A percentile compares a stretch with the other conserved stretches of the same genome.
Evolutionary conservation across 306 rosid genomes (phyloP).

Genomic region (Lathyrus oleraceus): DNA sequence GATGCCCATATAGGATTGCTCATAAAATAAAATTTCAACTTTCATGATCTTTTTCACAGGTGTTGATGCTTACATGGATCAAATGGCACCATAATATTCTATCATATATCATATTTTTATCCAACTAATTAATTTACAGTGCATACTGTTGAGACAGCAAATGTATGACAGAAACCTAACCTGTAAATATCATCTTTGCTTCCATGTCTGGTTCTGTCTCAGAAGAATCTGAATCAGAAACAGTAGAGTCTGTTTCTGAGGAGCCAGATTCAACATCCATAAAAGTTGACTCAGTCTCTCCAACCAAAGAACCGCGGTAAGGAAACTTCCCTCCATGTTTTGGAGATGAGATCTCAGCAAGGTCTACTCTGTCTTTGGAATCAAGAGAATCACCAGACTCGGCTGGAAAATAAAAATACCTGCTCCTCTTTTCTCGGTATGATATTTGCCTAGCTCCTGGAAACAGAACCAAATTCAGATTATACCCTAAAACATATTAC

Average conservation of each 20-base stretch:
- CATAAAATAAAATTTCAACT: background rate
- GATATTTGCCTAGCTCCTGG: conserved; percentile 60
- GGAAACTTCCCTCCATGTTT: conserved; percentile 42
- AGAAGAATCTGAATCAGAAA: conserved; percentile 67
- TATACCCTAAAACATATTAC: conserved; percentile 34
- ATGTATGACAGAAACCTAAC: conserved; percentile 41
- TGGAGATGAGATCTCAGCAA: conserved; percentile 52
- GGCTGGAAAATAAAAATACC: conserved; percentile 51
- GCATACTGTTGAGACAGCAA: background rate
- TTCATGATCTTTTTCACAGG: background rate
- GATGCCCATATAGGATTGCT: conserved; percentile 6
- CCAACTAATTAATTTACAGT: too few species aligned
- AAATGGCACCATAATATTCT: too few species aligned
- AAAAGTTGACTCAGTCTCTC: conserved; percentile 61
- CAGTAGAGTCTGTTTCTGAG: conserved; percentile 62
- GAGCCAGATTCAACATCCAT: conserved; percentile 58
- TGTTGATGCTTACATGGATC: background rate
- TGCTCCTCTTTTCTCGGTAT: conserved; percentile 66
- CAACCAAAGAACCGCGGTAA: conserved; percentile 54
- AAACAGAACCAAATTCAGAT: conserved; percentile 52
- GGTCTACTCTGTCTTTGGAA: conserved; percentile 52
- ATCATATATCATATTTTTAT: too few species aligned
- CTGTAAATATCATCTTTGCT: conserved; percentile 68
- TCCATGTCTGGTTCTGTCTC: conserved; percentile 72
- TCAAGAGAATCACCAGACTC: conserved; percentile 74